Evolutionary conservation across 1,284 basidiomycete genomes (phyloP).

Genomic region (Trametes sp.): DNA sequence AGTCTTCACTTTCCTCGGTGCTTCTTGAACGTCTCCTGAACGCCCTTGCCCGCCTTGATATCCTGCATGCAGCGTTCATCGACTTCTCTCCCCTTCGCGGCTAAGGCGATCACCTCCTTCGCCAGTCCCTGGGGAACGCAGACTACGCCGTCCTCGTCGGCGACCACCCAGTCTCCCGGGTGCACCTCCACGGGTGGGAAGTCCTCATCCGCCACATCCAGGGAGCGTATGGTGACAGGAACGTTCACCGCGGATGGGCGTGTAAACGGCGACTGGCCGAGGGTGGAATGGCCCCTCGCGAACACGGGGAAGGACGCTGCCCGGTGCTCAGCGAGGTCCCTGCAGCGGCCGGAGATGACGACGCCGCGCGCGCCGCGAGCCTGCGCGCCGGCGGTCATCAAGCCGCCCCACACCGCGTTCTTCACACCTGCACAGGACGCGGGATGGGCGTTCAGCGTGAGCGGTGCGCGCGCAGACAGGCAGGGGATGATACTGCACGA

Average conservation of each 20-base stretch:
- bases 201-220: constrained; percentile 38
- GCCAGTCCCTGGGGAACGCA: constrained; percentile 72
- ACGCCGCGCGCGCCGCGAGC: constrained; percentile 75
- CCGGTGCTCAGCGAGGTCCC: constrained; percentile 84
- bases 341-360: constrained; percentile 84
- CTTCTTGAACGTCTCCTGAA: constrained; percentile 81
- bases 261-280: constrained; percentile 91
- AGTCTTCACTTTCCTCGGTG: constrained; percentile 65
- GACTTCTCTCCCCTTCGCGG: constrained; percentile 65
- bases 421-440: constrained; percentile 61
- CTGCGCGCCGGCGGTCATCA: constrained; percentile 88
- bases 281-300: constrained; percentile 81
- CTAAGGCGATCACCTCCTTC: constrained; percentile 67
- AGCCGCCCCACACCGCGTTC: constrained; percentile 91
- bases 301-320: constrained; percentile 77
- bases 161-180: constrained; percentile 87
- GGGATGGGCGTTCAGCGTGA: constrained; percentile 15
- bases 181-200: constrained; percentile 68
- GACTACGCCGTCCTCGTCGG: constrained; percentile 91
- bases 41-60: constrained; percentile 76
- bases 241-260: constrained; percentile 83
- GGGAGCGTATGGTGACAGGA: constrained; percentile 69
- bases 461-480: neutral
- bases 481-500: constrained; percentile 52
- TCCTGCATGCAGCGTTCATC: constrained; percentile 84